Evolutionary conservation across 176 grass and related monocot genomes (phyloP).

Genomic region (Musa beccarii): DNA sequence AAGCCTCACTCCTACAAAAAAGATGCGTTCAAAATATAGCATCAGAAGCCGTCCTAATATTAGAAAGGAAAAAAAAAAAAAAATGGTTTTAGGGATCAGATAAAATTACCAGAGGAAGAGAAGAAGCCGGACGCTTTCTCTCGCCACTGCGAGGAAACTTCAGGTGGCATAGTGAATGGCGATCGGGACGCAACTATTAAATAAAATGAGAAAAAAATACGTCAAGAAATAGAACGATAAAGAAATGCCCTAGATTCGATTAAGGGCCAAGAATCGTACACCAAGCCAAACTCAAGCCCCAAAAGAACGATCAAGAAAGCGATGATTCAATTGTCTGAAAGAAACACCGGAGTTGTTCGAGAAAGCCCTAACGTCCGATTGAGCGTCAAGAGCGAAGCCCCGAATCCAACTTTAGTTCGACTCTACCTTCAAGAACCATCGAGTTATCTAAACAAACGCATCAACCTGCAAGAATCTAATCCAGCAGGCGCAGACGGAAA

Average conservation of each 20-base stretch:
- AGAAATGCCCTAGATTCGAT: too few relatives aligned
- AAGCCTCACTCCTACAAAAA: constrained; percentile 56
- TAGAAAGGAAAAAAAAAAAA: neutral
- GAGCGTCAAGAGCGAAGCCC: neutral
- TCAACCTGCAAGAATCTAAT: neutral
- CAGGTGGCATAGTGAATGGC: constrained; percentile 38
- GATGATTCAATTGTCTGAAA: neutral
- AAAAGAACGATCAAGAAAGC: neutral
- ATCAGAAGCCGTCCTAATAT: constrained; percentile 5
- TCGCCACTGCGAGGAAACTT: constrained; percentile 59
- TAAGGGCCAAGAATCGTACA: neutral
- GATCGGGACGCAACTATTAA: neutral
- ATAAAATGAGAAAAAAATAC: neutral
- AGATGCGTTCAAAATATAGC: neutral
- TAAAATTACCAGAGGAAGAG: constrained; percentile 61
- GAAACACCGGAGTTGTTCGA: neutral
- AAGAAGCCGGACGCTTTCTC: constrained; percentile 78
- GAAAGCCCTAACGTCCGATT: neutral
- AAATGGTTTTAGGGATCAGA: neutral
- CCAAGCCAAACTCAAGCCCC: neutral
- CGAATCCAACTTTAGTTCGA: neutral
- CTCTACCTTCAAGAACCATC: too few relatives aligned
- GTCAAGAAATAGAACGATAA: neutral
- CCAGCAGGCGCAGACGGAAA: neutral
- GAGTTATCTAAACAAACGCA: neutral